These are phyloP conservation scores for Fragosphaeria purpurea DNA, from an alignment of 2,329 filamentous ascomycete genomes.

Conservation along the genomic window DNA sequence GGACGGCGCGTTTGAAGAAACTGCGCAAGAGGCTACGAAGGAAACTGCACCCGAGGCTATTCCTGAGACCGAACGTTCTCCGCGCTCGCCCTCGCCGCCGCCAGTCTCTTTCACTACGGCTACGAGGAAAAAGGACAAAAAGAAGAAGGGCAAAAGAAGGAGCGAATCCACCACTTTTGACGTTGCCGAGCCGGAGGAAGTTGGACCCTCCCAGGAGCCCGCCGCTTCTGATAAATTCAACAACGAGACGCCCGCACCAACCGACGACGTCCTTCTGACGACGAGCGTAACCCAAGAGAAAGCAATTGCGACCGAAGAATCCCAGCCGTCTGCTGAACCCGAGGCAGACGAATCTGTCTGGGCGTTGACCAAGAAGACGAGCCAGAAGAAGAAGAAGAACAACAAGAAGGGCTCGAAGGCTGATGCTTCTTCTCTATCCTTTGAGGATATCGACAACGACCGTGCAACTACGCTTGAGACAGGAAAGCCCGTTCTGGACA, in stretches of 20 bases:
- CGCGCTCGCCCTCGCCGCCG: neutral
- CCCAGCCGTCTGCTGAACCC: too few species aligned
- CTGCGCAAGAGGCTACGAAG: too few species aligned
- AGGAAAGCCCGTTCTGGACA: too few species aligned
- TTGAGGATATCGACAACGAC: neutral
- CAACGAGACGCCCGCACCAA: too few species aligned
- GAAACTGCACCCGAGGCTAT: neutral
- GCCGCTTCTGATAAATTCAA: too few species aligned
- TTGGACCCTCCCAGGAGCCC: too few species aligned
- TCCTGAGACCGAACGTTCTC: too few species aligned
- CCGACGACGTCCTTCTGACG: too few species aligned
- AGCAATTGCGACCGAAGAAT: constrained; percentile 17
- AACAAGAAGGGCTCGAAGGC: constrained; percentile 6
- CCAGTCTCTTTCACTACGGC: constrained; percentile 11
- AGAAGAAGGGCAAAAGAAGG: constrained; percentile 28
- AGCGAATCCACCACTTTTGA: constrained; percentile 33
- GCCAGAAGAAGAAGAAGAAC: neutral
- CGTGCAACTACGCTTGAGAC: too few species aligned
- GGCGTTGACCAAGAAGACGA: neutral
- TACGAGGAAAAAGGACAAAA: constrained; percentile 26
- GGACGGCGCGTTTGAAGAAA: neutral
- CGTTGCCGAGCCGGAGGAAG: constrained; percentile 20
- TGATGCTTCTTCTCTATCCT: neutral
- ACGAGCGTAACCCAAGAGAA: constrained; percentile 17
- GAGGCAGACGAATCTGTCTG: constrained; percentile 22